Evolutionary conservation across 2,329 filamentous ascomycete species (phyloP).

Genomic region (Fusarium succisae): DNA sequence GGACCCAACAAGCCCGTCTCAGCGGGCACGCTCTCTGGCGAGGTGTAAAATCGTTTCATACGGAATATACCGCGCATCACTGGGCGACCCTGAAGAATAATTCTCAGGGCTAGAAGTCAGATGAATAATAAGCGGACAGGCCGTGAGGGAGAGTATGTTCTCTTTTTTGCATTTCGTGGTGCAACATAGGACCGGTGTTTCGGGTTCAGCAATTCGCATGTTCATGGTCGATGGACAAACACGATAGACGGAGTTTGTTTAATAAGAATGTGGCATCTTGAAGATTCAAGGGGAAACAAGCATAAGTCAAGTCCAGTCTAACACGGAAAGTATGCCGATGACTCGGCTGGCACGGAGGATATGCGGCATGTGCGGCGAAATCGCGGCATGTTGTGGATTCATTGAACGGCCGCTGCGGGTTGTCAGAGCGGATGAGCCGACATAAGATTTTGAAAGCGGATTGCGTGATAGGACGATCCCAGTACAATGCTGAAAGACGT

Average conservation of each 20-base stretch:
- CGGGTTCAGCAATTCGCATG: conserved; percentile 16
- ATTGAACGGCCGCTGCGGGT: conserved; percentile 16
- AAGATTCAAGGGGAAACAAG: conserved; percentile 10
- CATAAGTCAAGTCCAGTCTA: conserved; percentile 26
- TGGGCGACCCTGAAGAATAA: background rate
- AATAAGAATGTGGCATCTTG: background rate
- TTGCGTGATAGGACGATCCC: conserved; percentile 41
- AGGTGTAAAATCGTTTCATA: conserved; percentile 40
- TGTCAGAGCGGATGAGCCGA: conserved; percentile 33
- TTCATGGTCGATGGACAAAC: conserved; percentile 13
- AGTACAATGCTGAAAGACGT: conserved; percentile 19
- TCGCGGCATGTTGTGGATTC: conserved; percentile 34
- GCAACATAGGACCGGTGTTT: background rate
- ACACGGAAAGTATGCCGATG: conserved; percentile 27
- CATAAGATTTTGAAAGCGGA: conserved; percentile 22
- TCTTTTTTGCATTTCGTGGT: conserved; percentile 11
- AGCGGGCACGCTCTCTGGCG: conserved; percentile 48
- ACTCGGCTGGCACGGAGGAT: conserved; percentile 34
- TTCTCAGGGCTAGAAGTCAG: background rate
- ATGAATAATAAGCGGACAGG: conserved; percentile 12
- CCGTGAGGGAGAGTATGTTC: background rate
- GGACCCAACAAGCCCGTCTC: conserved; percentile 65
- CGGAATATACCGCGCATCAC: conserved; percentile 10
- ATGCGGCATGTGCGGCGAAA: conserved; percentile 41
- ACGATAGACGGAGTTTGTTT: conserved; percentile 31